A percentile compares a stretch with the other conserved stretches of the same genome.
Evolutionary conservation across 495 filamentous ascomycete genomes (phyloP).

Genomic region (Aspergillus avenaceus): DNA sequence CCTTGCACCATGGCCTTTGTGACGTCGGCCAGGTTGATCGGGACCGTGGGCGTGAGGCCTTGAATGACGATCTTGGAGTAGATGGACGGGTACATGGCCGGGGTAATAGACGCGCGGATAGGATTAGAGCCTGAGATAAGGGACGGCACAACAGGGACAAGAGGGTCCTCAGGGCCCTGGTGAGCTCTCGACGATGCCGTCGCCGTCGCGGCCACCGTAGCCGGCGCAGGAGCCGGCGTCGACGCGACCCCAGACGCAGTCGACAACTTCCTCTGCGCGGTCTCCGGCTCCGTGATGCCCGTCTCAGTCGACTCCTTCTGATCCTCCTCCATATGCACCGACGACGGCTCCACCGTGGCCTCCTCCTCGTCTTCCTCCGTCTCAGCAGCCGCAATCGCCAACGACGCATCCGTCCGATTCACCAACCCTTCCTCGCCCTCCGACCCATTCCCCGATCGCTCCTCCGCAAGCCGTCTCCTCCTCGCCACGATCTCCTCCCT

Average conservation of each 20-base stretch:
- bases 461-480: neutral
- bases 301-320: slow-evolving; percentile 28
- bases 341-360: slow-evolving; percentile 15
- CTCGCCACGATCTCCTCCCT: slow-evolving; percentile 21
- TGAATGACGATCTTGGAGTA: slow-evolving; percentile 84
- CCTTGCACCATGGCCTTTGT: slow-evolving; percentile 79
- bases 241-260: neutral
- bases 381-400: slow-evolving; percentile 25
- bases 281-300: slow-evolving; percentile 30
- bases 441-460: neutral
- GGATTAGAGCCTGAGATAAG: slow-evolving; percentile 64
- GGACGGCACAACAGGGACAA: slow-evolving; percentile 60
- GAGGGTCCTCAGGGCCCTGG: slow-evolving; percentile 28
- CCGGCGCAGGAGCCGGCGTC: slow-evolving; percentile 3
- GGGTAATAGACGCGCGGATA: slow-evolving; percentile 69
- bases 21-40: slow-evolving; percentile 81
- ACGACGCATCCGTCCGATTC: slow-evolving; percentile 22
- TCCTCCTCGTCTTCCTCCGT: slow-evolving; percentile 8
- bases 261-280: neutral
- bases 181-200: neutral
- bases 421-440: slow-evolving; percentile 22
- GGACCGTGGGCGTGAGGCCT: slow-evolving; percentile 71
- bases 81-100: slow-evolving; percentile 70
- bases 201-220: slow-evolving; percentile 2
- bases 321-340: slow-evolving; percentile 19